Conservation (phyloP, 495 filamentous ascomycete species). For the Rhypophila decipiens region DNA sequence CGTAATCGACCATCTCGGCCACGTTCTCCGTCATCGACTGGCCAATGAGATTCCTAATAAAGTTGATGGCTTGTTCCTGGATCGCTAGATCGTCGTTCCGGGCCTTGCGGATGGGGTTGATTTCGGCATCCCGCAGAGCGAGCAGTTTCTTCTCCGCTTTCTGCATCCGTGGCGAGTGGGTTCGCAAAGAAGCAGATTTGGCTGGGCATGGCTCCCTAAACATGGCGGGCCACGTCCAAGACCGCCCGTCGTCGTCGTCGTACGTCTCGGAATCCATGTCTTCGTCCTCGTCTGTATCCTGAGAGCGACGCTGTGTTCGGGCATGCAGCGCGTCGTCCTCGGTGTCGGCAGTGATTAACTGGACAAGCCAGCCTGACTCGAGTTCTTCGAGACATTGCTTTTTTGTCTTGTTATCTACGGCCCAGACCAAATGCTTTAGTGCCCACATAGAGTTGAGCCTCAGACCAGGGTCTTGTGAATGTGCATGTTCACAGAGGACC, state of each 20-base stretch:
- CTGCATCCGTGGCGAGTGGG: slow-evolving; percentile 24
- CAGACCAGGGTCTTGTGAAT: slow-evolving; percentile 63
- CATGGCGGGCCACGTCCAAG: slow-evolving; percentile 19
- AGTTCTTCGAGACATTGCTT: slow-evolving; percentile 70
- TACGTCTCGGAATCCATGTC: slow-evolving; percentile 52
- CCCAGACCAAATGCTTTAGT: slow-evolving; percentile 76
- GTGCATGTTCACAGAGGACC: slow-evolving; percentile 76
- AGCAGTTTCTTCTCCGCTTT: slow-evolving; percentile 45
- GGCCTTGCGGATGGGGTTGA: slow-evolving; percentile 50
- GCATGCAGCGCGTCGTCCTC: slow-evolving; percentile 42
- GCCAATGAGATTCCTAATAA: slow-evolving; percentile 83
- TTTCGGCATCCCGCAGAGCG: slow-evolving; percentile 49
- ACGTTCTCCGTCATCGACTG: slow-evolving; percentile 9
- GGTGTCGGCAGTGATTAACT: slow-evolving; percentile 58
- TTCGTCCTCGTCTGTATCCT: slow-evolving; percentile 47
- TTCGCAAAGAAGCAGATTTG: not conserved
- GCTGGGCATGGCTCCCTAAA: slow-evolving; percentile 1
- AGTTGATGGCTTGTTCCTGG: slow-evolving; percentile 83
- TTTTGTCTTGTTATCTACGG: slow-evolving; percentile 61
- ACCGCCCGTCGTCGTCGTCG: slow-evolving; percentile 15
- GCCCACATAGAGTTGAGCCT: slow-evolving; percentile 85
- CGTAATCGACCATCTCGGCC: slow-evolving; percentile 73
- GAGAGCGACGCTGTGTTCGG: slow-evolving; percentile 15
- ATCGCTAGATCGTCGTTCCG: slow-evolving; percentile 74
- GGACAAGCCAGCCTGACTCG: slow-evolving; percentile 70